Conservation (phyloP, 306 rosid genomes). For the Ceratonia siliqua region DNA sequence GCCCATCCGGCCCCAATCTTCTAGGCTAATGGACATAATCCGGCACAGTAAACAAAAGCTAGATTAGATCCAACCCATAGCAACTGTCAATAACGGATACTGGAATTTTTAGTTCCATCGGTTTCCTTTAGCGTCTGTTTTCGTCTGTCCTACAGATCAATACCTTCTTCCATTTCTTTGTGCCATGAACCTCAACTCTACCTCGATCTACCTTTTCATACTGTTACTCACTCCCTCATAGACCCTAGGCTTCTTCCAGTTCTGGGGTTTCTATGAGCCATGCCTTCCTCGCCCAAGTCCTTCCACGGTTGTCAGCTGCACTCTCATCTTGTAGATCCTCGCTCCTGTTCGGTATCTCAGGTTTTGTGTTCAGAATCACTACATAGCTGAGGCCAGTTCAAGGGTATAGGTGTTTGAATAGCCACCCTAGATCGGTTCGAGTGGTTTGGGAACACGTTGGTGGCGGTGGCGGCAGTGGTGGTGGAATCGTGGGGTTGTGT, state of each 20-base stretch:
- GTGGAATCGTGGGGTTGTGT: background rate
- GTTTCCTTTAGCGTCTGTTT: background rate
- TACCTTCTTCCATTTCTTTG: background rate
- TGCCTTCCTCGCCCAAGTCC: constrained; percentile 72
- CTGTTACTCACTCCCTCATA: background rate
- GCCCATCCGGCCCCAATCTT: background rate
- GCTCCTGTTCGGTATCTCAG: constrained; percentile 52
- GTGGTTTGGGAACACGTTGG: constrained; percentile 59
- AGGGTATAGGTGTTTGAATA: constrained; percentile 28
- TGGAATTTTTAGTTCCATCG: background rate
- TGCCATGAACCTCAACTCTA: constrained; percentile 1
- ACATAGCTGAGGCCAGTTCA: constrained; percentile 33
- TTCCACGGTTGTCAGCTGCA: constrained; percentile 45
- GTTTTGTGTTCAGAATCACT: constrained; percentile 46
- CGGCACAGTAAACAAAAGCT: background rate
- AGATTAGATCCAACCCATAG: background rate
- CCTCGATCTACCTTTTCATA: background rate
- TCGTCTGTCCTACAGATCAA: background rate
- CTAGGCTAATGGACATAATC: background rate
- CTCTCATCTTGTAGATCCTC: constrained; percentile 45
- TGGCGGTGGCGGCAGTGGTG: background rate
- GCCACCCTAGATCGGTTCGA: constrained; percentile 46
- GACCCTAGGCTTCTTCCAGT: background rate
- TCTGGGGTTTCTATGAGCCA: constrained; percentile 29
- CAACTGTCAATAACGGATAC: constrained; percentile 1